phyloP scores from a whole-genome alignment of 2,329 filamentous ascomycete species.

The Venturia oleaginea region DNA sequence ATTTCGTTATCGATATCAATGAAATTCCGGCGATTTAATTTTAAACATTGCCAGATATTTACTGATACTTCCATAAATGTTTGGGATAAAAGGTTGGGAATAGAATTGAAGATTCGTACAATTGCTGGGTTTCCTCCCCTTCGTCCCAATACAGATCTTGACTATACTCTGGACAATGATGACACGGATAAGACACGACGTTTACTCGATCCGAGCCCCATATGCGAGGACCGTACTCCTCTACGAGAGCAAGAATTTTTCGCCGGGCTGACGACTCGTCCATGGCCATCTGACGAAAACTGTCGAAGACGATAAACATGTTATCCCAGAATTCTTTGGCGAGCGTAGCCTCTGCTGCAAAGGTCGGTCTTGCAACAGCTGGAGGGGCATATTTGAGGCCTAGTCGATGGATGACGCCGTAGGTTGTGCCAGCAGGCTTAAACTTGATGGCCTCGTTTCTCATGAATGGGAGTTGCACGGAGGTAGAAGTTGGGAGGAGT shows the following conservation, averaged over 20 bases:
- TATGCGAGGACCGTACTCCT: background rate
- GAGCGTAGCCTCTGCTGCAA: background rate
- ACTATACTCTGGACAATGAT: background rate
- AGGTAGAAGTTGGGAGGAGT: background rate
- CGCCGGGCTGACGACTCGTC: background rate
- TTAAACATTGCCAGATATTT: background rate
- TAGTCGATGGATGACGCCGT: background rate
- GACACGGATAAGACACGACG: background rate
- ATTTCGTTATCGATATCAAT: background rate
- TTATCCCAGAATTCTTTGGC: background rate
- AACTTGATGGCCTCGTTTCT: background rate
- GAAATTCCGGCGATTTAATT: background rate
- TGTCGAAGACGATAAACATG: slow-evolving; percentile 4
- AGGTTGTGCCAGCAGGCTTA: background rate
- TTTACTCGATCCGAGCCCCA: background rate
- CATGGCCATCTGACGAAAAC: background rate
- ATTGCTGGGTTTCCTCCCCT: background rate
- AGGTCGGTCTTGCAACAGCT: background rate
- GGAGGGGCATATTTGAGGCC: background rate
- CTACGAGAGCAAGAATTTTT: background rate
- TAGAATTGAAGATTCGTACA: background rate
- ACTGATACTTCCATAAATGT: background rate
- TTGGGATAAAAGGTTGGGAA: background rate
- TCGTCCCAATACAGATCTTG: background rate
- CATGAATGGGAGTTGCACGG: background rate